phyloP scores from a whole-genome alignment of 2,329 filamentous ascomycete species.

The Botryotinia narcissicola region DNA sequence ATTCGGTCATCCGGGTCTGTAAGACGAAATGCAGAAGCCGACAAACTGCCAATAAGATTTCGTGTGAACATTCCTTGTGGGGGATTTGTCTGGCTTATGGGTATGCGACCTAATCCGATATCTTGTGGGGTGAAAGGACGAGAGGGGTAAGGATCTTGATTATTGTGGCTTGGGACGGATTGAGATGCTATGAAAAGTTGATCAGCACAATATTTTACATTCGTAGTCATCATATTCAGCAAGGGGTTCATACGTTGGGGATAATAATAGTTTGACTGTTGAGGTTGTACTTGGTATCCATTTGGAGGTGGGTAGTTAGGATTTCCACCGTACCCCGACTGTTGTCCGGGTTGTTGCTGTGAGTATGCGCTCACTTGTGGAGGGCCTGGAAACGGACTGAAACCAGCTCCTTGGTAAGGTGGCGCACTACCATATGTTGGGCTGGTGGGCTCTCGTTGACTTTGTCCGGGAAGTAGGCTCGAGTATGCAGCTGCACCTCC shows the following conservation, averaged over 20 bases:
- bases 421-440: constrained; percentile 25
- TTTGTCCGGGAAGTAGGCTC: constrained; percentile 28
- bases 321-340: constrained; percentile 13
- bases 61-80: constrained; percentile 82
- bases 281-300: constrained; percentile 39
- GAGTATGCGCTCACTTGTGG: constrained; percentile 33
- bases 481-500: constrained; percentile 39
- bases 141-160: constrained; percentile 19
- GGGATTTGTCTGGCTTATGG: constrained; percentile 44
- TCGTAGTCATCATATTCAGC: not conserved
- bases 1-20: constrained; percentile 75
- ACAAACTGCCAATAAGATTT: constrained; percentile 89
- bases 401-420: constrained; percentile 23
- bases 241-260: constrained; percentile 14
- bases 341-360: constrained; percentile 23
- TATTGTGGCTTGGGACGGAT: constrained; percentile 22
- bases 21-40: constrained; percentile 83
- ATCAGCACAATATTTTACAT: constrained; percentile 11
- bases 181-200: constrained; percentile 18
- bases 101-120: constrained; percentile 27
- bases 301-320: constrained; percentile 36
- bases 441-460: constrained; percentile 18
- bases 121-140: constrained; percentile 27
- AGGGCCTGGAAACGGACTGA: constrained; percentile 33
- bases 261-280: constrained; percentile 16